These are phyloP conservation scores for Aspergillus incahuasiensis DNA, from an alignment of 495 filamentous ascomycete genomes.

Conservation along the genomic window DNA sequence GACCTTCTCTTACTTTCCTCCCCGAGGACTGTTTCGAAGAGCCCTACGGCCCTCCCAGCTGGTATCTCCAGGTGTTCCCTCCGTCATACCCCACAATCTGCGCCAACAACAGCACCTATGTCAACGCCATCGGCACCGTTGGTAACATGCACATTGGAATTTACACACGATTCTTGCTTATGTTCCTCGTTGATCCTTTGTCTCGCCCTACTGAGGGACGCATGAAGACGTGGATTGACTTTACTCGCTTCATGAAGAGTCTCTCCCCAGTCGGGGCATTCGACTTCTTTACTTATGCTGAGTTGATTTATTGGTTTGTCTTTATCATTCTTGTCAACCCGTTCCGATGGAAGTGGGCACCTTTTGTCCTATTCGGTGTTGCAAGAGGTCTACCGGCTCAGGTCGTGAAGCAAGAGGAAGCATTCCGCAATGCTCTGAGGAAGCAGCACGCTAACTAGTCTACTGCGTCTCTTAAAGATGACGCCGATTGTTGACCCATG, in stretches of 20 bases:
- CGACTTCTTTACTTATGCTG: conserved; percentile 84
- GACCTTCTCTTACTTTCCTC: conserved; percentile 68
- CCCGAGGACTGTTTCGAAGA: conserved; percentile 65
- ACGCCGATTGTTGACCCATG: not conserved
- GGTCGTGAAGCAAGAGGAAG: conserved; percentile 62
- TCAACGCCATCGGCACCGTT: conserved; percentile 73
- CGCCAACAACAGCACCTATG: conserved; percentile 79
- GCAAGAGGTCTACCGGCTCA: conserved; percentile 59
- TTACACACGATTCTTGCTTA: conserved; percentile 77
- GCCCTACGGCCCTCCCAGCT: conserved; percentile 73
- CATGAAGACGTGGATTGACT: conserved; percentile 85
- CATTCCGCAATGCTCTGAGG: conserved; percentile 28
- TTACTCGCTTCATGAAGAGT: conserved; percentile 70
- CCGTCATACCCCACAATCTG: conserved; percentile 56
- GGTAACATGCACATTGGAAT: conserved; percentile 89
- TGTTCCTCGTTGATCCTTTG: conserved; percentile 78
- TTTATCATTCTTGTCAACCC: conserved; percentile 77
- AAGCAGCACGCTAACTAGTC: conserved; percentile 20
- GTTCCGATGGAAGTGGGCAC: conserved; percentile 70
- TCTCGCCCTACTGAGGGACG: conserved; percentile 63
- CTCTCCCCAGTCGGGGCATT: conserved; percentile 66
- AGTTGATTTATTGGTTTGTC: conserved; percentile 79
- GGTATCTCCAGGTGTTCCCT: conserved; percentile 84
- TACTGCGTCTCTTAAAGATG: not conserved
- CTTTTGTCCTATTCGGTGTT: conserved; percentile 76